Base-by-base conservation (phyloP, 2,329 filamentous ascomycete species). In the Hymenoscyphus fraxineus region DNA sequence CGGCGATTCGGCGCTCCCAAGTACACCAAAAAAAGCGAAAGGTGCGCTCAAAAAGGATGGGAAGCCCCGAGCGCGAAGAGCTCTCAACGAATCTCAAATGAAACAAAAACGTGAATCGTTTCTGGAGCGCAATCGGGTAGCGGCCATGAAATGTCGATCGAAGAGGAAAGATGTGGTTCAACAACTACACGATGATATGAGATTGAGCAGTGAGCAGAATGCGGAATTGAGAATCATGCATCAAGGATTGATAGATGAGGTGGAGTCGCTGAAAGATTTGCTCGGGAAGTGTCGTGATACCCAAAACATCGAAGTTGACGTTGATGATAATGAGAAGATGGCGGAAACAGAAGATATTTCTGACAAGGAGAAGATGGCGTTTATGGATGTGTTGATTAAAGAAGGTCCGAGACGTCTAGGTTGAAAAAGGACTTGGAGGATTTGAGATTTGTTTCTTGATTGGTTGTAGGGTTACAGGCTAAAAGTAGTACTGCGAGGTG, bases 381-480 rank as follows among this genome's bases (percentile, higher is more conserved):
- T 51, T 13, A 51, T 51, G 47, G 47, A 51, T 51, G 47, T 51
- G 13, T 51, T 51, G 47, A 51, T 51, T 27, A 51, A 51, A 22
- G 47, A 51, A 13, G 47, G 47, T 27, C 47, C 47, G 22, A 19
- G 47, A 22, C 47, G 47, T 27, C 6, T 51, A 27, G 19, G 47
- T 27, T 51, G 47, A 51, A 13, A 27, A 19, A 9, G 22, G 47
- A 27, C 13, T 27, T 27, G 22, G 5, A 5, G 10, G 12, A 51
- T 51, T 13, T 19, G 47, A n/a, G 47, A 27, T 19, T 22, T 10
- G 19, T 15, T 27, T 19, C 32, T 35, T 9, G 5, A 35, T 35
- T 51, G 3, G 47, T 51, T 51, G 47, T 19, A 51, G 47, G 22
- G 22, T 27, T 27, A 3, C 22, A 27, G 22, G 22, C 22, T 12